Percentiles rank a stretch among this genome's conserved stretches.
Conservation (phyloP, 495 filamentous ascomycete species). For the Penicillium desertorum region DNA sequence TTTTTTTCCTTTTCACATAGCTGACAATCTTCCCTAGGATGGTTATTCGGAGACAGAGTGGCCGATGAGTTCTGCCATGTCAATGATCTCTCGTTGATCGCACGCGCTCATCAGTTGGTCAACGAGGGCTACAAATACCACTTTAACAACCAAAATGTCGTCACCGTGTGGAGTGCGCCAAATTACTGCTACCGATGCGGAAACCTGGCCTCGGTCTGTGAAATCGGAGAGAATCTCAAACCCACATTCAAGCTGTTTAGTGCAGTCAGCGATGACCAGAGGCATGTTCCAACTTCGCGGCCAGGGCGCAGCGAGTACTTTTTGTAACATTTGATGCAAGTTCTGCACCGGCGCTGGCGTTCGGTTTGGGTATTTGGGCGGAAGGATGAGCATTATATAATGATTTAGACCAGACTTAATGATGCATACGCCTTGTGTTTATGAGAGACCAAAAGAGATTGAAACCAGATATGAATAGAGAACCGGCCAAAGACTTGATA, state of each 20-base stretch:
- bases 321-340: conserved; percentile 57
- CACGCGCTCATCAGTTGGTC: conserved; percentile 92
- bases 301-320: conserved; percentile 92
- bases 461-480: not conserved
- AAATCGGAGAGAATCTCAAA: conserved; percentile 77
- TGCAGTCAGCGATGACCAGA: conserved; percentile 87
- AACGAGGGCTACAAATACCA: conserved; percentile 99
- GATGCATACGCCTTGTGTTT: conserved; percentile 21
- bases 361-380: conserved; percentile 25
- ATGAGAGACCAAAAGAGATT: not conserved
- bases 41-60: conserved; percentile 97
- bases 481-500: not conserved
- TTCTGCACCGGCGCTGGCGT: conserved; percentile 46
- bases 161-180: conserved; percentile 98
- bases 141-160: conserved; percentile 91
- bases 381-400: conserved; percentile 40
- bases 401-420: conserved; percentile 38
- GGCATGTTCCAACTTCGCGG: conserved; percentile 79
- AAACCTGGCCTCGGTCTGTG: conserved; percentile 96
- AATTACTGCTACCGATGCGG: conserved; percentile 99
- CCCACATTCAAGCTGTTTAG: conserved; percentile 93
- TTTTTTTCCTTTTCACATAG: not conserved
- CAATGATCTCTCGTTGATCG: conserved; percentile 91
- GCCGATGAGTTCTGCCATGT: conserved; percentile 99
- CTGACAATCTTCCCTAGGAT: conserved; percentile 49